phyloP scores from a whole-genome alignment of 352 stramenopile species.

The Aphanomyces invadans region DNA sequence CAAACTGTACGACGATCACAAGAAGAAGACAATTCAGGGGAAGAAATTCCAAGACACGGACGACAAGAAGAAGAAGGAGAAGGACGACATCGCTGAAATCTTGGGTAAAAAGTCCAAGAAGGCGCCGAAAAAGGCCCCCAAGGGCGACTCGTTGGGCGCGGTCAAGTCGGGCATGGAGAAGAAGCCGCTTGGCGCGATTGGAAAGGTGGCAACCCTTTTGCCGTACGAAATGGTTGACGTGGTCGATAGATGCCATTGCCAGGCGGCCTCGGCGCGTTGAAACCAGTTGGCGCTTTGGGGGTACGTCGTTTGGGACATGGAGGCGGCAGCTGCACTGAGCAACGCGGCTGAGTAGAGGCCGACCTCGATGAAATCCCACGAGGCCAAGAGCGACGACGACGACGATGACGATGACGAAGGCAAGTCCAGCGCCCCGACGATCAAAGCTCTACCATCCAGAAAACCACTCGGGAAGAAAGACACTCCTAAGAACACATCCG shows the following conservation, averaged over 20 bases:
- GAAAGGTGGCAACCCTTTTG: too few species aligned
- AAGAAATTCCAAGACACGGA: conserved; percentile 49
- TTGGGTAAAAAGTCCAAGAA: conserved; percentile 50
- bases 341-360: too few species aligned
- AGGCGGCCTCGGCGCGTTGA: conserved; percentile 29
- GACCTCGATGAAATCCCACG: not conserved
- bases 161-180: conserved; percentile 53
- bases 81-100: conserved; percentile 73
- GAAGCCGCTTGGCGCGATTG: conserved; percentile 52
- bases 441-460: conserved; percentile 6
- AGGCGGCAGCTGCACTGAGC: too few species aligned
- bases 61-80: conserved; percentile 71
- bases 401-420: conserved; percentile 28
- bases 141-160: conserved; percentile 38
- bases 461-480: conserved; percentile 28
- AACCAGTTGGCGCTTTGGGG: conserved; percentile 39
- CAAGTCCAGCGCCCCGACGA: conserved; percentile 27
- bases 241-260: not conserved
- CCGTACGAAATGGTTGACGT: too few species aligned
- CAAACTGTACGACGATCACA: conserved; percentile 90
- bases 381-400: conserved; percentile 37
- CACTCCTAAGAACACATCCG: conserved; percentile 34
- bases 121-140: conserved; percentile 49
- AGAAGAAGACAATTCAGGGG: conserved; percentile 49
- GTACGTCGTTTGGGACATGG: conserved; percentile 30